These are phyloP conservation scores for Paramecium sexaurelia DNA, from an alignment of 73 alveolate genomes.

Conservation along the genomic window DNA sequence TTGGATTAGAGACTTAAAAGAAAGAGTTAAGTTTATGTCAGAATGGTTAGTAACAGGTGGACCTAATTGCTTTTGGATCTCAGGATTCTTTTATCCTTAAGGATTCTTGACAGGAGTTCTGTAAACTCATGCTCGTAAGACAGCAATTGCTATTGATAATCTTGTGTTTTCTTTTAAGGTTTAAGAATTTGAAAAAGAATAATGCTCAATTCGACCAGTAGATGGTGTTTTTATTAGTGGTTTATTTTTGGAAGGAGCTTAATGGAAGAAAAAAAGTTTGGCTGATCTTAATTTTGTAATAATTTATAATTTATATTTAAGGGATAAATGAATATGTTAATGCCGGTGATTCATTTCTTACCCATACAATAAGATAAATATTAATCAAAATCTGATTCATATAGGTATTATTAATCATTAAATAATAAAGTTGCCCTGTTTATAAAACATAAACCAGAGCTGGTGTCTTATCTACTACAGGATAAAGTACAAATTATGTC, in stretches of 20 bases:
- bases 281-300: slow-evolving; percentile 77
- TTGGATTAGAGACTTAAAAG: slow-evolving; percentile 97
- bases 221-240: slow-evolving; percentile 98
- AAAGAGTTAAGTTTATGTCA: slow-evolving; percentile 95
- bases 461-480: slow-evolving; percentile 97
- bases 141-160: slow-evolving; percentile 97
- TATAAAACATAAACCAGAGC: slow-evolving; percentile 96
- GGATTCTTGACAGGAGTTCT: slow-evolving; percentile 98
- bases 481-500: slow-evolving; percentile 96
- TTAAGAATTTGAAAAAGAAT: slow-evolving; percentile 60
- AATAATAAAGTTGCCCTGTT: slow-evolving; percentile 92
- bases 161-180: slow-evolving; percentile 84
- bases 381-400: slow-evolving; percentile 80
- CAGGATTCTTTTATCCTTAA: slow-evolving; percentile 99
- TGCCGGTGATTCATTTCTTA: slow-evolving; percentile 94
- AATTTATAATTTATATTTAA: not conserved
- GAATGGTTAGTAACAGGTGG: slow-evolving; percentile 97
- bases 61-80: slow-evolving; percentile 97
- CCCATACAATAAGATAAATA: slow-evolving; percentile 91
- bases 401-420: slow-evolving; percentile 22
- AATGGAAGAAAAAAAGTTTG: slow-evolving; percentile 87
- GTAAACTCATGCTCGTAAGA: slow-evolving; percentile 95
- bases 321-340: slow-evolving; percentile 66
- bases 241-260: slow-evolving; percentile 91
- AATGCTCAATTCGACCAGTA: slow-evolving; percentile 36